These are phyloP conservation scores for Pestalotiopsis sp. DNA, from an alignment of 2,329 filamentous ascomycete genomes.

Conservation along the genomic window DNA sequence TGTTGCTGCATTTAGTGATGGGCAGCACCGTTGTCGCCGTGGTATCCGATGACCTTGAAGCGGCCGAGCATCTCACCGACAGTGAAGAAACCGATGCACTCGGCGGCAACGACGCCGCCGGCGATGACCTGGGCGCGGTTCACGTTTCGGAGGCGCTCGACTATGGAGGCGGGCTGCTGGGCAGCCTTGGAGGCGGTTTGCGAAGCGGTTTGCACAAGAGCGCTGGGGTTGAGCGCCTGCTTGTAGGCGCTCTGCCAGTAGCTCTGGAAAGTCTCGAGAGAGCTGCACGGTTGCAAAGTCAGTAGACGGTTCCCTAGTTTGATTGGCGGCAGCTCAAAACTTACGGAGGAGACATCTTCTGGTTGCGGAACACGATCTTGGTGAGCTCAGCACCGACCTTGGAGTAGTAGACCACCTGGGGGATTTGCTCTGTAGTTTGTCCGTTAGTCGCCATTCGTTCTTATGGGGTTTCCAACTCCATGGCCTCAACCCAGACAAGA, in stretches of 20 bases:
- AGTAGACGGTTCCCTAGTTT: conserved; percentile 11
- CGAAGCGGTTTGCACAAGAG: conserved; percentile 51
- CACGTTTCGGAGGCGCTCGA: conserved; percentile 63
- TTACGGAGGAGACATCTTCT: conserved; percentile 96
- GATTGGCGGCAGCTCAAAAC: conserved; percentile 34
- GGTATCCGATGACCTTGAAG: conserved; percentile 94
- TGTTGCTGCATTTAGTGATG: conserved; percentile 50
- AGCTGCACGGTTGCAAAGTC: conserved; percentile 47
- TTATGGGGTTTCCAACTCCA: background rate
- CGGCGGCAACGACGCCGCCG: conserved; percentile 77
- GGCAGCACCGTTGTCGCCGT: conserved; percentile 61
- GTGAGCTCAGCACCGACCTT: conserved; percentile 84
- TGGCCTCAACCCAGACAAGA: background rate
- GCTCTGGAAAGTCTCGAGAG: conserved; percentile 77
- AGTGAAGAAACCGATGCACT: conserved; percentile 95
- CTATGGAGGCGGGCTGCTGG: conserved; percentile 37
- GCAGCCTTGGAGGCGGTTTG: conserved; percentile 47
- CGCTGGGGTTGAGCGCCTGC: conserved; percentile 66
- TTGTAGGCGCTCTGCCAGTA: conserved; percentile 79
- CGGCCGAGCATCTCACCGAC: conserved; percentile 95
- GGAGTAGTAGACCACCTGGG: conserved; percentile 87
- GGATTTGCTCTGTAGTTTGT: conserved; percentile 71
- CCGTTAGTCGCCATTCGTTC: background rate
- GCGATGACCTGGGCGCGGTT: conserved; percentile 69
- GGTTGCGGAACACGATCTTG: conserved; percentile 83